These are phyloP conservation scores for Funneliformis caledonium DNA, from an alignment of 371 early-diverging fungal genomes.

Conservation along the genomic window DNA sequence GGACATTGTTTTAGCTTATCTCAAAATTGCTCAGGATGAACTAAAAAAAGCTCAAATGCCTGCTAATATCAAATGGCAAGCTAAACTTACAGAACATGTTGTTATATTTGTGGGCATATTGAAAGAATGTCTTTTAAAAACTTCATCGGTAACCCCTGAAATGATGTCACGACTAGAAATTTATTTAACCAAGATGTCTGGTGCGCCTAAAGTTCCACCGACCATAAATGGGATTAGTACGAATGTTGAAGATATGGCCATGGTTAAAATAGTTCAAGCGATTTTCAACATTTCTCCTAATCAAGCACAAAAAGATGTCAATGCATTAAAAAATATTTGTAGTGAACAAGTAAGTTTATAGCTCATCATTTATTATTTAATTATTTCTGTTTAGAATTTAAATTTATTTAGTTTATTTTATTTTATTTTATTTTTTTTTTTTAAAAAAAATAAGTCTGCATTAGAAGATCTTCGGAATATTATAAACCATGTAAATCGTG, in stretches of 20 bases:
- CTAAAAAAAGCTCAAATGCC: conserved; percentile 16
- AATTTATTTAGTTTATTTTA: too few species aligned
- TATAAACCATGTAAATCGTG: conserved; percentile 37
- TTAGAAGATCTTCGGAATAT: conserved; percentile 30
- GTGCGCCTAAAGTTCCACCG: background rate
- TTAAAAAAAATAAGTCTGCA: conserved; percentile 10
- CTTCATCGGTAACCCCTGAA: conserved; percentile 11
- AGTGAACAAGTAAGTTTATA: conserved; percentile 1
- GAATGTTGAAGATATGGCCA: conserved; percentile 20
- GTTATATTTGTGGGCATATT: conserved; percentile 36
- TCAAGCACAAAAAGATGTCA: conserved; percentile 24
- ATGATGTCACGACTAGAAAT: conserved; percentile 20
- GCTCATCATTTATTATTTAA: background rate
- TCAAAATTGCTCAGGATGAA: conserved; percentile 22
- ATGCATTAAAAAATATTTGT: conserved; percentile 14
- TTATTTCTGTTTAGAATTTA: background rate
- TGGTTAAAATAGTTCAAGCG: conserved; percentile 28
- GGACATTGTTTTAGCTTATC: conserved; percentile 30
- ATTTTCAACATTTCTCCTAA: conserved; percentile 25
- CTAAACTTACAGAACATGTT: conserved; percentile 28
- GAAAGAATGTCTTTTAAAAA: conserved; percentile 22
- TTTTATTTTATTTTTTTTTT: background rate
- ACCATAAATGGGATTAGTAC: conserved; percentile 4
- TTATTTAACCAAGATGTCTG: conserved; percentile 15
- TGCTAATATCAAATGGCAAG: conserved; percentile 23